phyloP scores from a whole-genome alignment of 371 early-diverging fungal species.

The Thermomucor indicae-seudaticae region DNA sequence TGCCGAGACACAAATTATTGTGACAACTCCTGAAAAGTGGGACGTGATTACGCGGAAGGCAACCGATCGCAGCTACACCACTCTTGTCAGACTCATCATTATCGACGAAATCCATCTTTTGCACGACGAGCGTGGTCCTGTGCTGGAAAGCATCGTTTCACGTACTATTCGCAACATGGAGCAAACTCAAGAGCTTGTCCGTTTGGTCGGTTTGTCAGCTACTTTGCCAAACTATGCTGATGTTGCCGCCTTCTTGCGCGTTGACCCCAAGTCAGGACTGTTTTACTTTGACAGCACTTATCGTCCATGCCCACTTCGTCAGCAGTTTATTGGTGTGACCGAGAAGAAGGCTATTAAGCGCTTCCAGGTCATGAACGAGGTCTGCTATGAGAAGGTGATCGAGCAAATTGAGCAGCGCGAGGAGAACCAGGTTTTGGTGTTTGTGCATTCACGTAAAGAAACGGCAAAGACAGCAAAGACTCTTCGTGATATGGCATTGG shows the following conservation, averaged over 20 bases:
- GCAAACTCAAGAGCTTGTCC: constrained; percentile 84
- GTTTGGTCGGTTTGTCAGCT: constrained; percentile 98
- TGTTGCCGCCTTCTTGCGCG: constrained; percentile 96
- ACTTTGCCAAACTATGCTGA: constrained; percentile 99
- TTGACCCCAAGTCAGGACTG: constrained; percentile 74
- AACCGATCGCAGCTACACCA: constrained; percentile 88
- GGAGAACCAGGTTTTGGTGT: constrained; percentile 94
- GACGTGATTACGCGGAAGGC: constrained; percentile 98
- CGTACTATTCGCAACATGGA: constrained; percentile 91
- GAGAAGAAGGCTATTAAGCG: constrained; percentile 95
- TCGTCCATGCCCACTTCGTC: constrained; percentile 95
- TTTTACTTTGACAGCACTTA: constrained; percentile 93
- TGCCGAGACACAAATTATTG: constrained; percentile 93
- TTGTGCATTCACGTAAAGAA: constrained; percentile 97
- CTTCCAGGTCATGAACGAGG: constrained; percentile 94
- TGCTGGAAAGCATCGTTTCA: constrained; percentile 95
- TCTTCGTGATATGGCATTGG: constrained; percentile 87
- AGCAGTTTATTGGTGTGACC: constrained; percentile 93
- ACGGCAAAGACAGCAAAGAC: constrained; percentile 93
- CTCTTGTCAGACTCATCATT: constrained; percentile 91
- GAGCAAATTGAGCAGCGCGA: constrained; percentile 75
- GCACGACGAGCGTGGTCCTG: constrained; percentile 99
- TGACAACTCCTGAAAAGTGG: constrained; percentile 99
- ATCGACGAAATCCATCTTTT: constrained; percentile 99
- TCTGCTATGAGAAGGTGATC: constrained; percentile 88